Conservation (phyloP, 2,329 filamentous ascomycete genomes). For the Proliferodiscus dingleyae region DNA sequence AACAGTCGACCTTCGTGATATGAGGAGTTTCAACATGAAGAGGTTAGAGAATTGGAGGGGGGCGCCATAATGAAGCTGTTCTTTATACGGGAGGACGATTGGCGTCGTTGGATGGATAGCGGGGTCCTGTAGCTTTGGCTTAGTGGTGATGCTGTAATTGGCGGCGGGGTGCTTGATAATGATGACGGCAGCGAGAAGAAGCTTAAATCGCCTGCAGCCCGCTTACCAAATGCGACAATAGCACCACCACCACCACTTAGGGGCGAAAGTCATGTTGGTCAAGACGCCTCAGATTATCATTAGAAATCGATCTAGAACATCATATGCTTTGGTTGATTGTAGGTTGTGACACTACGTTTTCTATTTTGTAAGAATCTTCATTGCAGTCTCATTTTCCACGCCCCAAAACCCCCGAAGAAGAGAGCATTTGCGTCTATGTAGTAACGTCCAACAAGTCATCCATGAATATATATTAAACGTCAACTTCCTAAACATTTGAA, state of each 20-base stretch:
- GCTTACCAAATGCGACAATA: too few species aligned
- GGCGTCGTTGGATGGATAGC: not conserved
- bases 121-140: conserved; percentile 6
- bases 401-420: too few species aligned
- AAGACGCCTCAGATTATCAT: not conserved
- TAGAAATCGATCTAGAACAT: too few species aligned
- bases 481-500: conserved; percentile 2
- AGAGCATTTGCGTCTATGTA: too few species aligned
- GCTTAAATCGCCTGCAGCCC: conserved; percentile 3
- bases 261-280: not conserved
- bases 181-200: conserved; percentile 12
- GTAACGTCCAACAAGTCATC: conserved; percentile 13
- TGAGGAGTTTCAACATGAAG: too few species aligned
- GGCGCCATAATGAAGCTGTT: too few species aligned
- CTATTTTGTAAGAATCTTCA: conserved; percentile 2
- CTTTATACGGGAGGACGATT: too few species aligned
- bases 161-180: conserved; percentile 17
- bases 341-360: too few species aligned
- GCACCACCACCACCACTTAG: not conserved
- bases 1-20: conserved; percentile 3
- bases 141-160: conserved; percentile 8
- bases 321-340: too few species aligned
- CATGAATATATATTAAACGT: not conserved
- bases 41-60: conserved; percentile 13
- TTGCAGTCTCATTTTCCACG: too few species aligned